Base-by-base conservation (phyloP, 1,284 basidiomycete species). In the Rhodotorula sp. region DNA sequence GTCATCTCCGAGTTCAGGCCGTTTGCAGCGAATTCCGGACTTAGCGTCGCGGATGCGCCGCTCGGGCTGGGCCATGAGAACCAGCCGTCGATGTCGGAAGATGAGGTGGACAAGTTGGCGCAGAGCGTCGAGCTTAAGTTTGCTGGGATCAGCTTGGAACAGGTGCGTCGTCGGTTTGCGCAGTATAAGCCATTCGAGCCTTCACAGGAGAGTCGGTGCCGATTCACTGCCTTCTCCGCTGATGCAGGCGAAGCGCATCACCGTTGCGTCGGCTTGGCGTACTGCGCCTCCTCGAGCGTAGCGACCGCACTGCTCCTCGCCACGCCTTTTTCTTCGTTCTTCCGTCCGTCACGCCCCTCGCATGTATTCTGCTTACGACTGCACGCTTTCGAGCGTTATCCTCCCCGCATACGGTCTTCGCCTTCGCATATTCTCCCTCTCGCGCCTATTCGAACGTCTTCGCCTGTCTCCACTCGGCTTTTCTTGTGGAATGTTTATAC, bases 1-100 rank as follows among this genome's bases (percentile, higher is more conserved):
- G 90, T 95, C 26, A 87, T 94, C 26, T 87, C 87, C 31, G 90
- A 92, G 76, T 96, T 96, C 81, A 90, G 91, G 59, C 84, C 92
- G 0, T 96, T 96, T 78, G 89, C 90, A n/a, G 89, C 89, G 13
- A 84, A 88, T 2, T 84, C 86, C 67, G 85, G 84, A 24, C 84
- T 76, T 53, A 71, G 66, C 28, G 61, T 77, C 30, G 71, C 65
- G 24, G 68, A 70, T 48, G 75, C 73, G 40, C 76, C 70, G 40
- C 48, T 75, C 22, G 75, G 68, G 16, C n/a, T 59, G 11, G 58
- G 58, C 20, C 51, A 57, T 53, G 72, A 59, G 44, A 64, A 31
- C 37, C 44, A n/a, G 31, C 55, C 44, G 24, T 26, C 46, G 46
- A 53, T 48, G 20, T 59, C 57, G 67, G 65, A 66, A 28, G 65